Percentiles rank a stretch among this genome's conserved stretches.
Conservation (phyloP, 1,284 basidiomycete species). For the Austropuccinia psidii region DNA sequence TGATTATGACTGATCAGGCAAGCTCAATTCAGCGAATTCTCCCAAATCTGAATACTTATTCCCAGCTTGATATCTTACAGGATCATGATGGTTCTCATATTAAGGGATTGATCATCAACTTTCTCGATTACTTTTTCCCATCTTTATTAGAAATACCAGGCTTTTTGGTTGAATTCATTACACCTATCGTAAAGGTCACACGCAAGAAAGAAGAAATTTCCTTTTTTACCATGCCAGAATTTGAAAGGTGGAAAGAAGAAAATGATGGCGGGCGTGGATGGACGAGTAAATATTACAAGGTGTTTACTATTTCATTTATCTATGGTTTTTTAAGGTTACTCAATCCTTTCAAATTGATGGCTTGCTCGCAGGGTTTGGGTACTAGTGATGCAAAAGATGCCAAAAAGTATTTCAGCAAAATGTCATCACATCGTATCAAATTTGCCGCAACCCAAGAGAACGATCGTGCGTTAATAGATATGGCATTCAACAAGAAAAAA, state of each 20-base stretch:
- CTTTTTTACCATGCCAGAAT: slow-evolving; percentile 98
- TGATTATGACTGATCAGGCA: slow-evolving; percentile 99
- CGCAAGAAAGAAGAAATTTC: slow-evolving; percentile 73
- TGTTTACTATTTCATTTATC: slow-evolving; percentile 43
- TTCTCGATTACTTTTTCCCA: slow-evolving; percentile 93
- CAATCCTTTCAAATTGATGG: neutral
- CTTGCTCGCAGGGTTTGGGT: slow-evolving; percentile 70
- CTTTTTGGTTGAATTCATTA: slow-evolving; percentile 97
- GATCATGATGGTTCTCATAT: slow-evolving; percentile 99
- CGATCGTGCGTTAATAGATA: slow-evolving; percentile 83
- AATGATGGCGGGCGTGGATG: slow-evolving; percentile 76
- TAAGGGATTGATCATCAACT: slow-evolving; percentile 97
- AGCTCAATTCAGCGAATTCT: slow-evolving; percentile 33
- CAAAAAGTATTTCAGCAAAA: slow-evolving; percentile 83
- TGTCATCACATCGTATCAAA: slow-evolving; percentile 87
- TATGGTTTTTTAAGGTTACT: neutral
- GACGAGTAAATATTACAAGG: slow-evolving; percentile 95
- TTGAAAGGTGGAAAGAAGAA: slow-evolving; percentile 79
- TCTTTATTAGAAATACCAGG: slow-evolving; percentile 83
- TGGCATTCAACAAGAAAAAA: slow-evolving; percentile 99
- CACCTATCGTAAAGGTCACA: slow-evolving; percentile 86
- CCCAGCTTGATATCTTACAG: slow-evolving; percentile 50
- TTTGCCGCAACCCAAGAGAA: slow-evolving; percentile 74
- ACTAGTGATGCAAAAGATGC: slow-evolving; percentile 82
- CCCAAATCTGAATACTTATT: neutral